Evolutionary conservation across 2,329 filamentous ascomycete species (phyloP).

Genomic region (Colletotrichum sp.): DNA sequence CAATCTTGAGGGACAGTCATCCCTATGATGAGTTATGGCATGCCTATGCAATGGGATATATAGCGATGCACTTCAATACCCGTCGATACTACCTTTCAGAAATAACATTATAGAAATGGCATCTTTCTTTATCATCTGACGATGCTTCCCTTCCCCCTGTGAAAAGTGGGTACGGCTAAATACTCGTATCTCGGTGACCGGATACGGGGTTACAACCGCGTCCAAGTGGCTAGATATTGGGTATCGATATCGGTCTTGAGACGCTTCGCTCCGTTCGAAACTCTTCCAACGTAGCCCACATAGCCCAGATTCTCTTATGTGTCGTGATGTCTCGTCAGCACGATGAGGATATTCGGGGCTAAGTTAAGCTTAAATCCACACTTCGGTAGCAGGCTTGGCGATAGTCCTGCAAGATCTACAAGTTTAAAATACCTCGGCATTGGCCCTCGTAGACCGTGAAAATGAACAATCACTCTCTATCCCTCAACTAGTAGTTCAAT

Average conservation of each 20-base stretch:
- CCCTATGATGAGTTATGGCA: constrained; percentile 26
- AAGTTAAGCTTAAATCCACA: background rate
- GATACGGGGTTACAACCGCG: no score
- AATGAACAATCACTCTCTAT: rapidly evolving
- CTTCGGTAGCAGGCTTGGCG: background rate
- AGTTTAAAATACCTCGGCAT: background rate
- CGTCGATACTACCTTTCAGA: constrained; percentile 20
- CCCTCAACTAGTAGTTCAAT: no score
- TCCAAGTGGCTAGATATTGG: no score
- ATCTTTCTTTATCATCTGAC: background rate
- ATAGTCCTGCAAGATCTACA: background rate
- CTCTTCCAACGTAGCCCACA: no score
- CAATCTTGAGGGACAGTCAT: constrained; percentile 23
- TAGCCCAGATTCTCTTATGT: no score
- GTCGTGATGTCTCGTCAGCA: background rate
- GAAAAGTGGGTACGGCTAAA: background rate
- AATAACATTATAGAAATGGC: background rate
- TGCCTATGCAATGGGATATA: constrained; percentile 30
- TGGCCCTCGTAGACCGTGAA: background rate
- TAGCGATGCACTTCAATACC: constrained; percentile 23
- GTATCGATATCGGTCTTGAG: no score
- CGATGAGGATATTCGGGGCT: background rate
- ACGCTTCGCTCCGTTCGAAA: no score
- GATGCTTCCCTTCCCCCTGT: rapidly evolving
- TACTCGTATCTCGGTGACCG: no score